These are phyloP conservation scores for Penicillium ucsense DNA, from an alignment of 495 filamentous ascomycete species.

Conservation along the genomic window DNA sequence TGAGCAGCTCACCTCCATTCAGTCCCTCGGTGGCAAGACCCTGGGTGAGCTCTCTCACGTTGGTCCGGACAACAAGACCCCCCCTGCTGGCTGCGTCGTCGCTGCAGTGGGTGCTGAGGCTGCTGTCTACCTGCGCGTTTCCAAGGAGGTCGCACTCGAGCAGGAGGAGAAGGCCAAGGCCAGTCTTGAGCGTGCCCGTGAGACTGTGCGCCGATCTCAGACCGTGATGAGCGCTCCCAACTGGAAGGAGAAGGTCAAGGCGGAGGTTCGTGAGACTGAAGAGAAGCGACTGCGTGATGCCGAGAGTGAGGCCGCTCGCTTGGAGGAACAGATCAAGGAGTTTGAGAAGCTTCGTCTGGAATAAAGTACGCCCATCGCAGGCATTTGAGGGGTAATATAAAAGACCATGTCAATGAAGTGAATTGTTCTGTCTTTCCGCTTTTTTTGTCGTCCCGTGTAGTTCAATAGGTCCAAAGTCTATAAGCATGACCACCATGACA, in stretches of 20 bases:
- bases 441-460: too few species aligned
- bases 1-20: slow-evolving; percentile 49
- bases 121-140: slow-evolving; percentile 60
- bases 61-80: slow-evolving; percentile 38
- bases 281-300: slow-evolving; percentile 49
- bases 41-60: slow-evolving; percentile 41
- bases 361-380: slow-evolving; percentile 11
- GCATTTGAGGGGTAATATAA: not conserved
- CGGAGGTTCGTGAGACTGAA: slow-evolving; percentile 49
- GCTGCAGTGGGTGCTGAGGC: slow-evolving; percentile 56
- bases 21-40: slow-evolving; percentile 55
- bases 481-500: too few species aligned
- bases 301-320: slow-evolving; percentile 42
- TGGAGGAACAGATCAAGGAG: slow-evolving; percentile 45
- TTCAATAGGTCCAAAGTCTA: too few species aligned
- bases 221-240: slow-evolving; percentile 24
- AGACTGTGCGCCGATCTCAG: slow-evolving; percentile 25
- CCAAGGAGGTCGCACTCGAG: slow-evolving; percentile 58
- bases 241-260: slow-evolving; percentile 39
- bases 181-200: slow-evolving; percentile 32
- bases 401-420: too few species aligned
- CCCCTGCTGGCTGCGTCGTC: slow-evolving; percentile 61
- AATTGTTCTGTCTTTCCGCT: too few species aligned
- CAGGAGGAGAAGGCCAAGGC: slow-evolving; percentile 54
- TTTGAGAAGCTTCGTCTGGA: slow-evolving; percentile 41